Percentiles rank a stretch among this genome's conserved stretches.
Evolutionary conservation across 2,329 filamentous ascomycete species (phyloP).

Genomic region (Ceratocystis cacaofunesta): DNA sequence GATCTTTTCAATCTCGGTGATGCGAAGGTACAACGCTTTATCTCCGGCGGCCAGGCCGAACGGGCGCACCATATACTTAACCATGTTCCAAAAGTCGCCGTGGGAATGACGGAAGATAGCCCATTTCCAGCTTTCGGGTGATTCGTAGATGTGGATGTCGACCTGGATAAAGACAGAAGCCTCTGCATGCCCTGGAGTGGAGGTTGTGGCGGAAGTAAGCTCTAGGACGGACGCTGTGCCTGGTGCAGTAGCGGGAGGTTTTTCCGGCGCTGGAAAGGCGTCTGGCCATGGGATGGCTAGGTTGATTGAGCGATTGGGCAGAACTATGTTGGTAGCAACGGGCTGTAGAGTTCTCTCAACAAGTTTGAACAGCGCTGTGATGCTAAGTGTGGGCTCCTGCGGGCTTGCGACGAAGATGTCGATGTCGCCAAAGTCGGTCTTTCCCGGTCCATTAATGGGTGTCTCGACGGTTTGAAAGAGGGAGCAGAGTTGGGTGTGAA

Average conservation of each 20-base stretch:
- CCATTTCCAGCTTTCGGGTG: constrained; percentile 39
- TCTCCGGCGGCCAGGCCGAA: constrained; percentile 54
- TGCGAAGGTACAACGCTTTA: constrained; percentile 46
- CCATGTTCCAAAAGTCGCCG: constrained; percentile 52
- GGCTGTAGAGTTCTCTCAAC: neutral
- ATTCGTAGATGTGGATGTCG: constrained; percentile 45
- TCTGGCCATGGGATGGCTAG: constrained; percentile 43
- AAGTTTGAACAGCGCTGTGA: neutral
- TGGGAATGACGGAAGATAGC: constrained; percentile 53
- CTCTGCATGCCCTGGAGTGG: neutral
- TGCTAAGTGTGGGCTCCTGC: constrained; percentile 8
- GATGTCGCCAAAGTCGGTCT: constrained; percentile 55
- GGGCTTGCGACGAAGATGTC: constrained; percentile 47
- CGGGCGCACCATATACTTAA: constrained; percentile 48
- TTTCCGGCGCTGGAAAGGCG: constrained; percentile 12
- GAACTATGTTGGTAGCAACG: constrained; percentile 11
- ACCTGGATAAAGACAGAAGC: constrained; percentile 40
- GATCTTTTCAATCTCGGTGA: constrained; percentile 49
- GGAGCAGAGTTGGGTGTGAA: constrained; percentile 31
- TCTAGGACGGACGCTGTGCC: neutral
- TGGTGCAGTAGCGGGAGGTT: neutral
- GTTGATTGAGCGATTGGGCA: constrained; percentile 22
- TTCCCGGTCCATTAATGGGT: constrained; percentile 55
- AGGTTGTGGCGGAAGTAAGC: neutral
- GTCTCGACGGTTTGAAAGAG: constrained; percentile 42